Conservation (phyloP, 1,284 basidiomycete species). For the Schizophyllum amplum region DNA sequence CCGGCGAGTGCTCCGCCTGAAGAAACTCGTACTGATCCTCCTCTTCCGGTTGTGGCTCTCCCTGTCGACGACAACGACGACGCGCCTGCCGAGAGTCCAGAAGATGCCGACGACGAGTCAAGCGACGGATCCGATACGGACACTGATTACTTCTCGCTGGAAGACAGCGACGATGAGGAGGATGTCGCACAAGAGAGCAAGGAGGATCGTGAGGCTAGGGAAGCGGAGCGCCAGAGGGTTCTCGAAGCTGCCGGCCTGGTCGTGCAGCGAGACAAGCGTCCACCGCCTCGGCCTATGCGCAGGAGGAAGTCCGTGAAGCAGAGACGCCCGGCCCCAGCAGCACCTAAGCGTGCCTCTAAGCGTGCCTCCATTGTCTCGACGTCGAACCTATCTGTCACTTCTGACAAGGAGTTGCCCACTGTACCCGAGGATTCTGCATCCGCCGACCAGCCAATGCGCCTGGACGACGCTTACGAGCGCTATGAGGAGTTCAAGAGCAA, state of each 20-base stretch:
- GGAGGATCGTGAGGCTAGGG: conserved; percentile 56
- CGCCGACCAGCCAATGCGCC: conserved; percentile 25
- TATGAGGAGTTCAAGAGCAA: conserved; percentile 72
- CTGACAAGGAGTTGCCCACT: conserved; percentile 47
- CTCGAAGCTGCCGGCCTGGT: conserved; percentile 85
- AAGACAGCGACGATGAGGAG: conserved; percentile 46
- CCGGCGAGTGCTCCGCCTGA: not conserved
- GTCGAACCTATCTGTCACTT: conserved; percentile 7
- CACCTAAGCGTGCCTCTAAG: conserved; percentile 22
- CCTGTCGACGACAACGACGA: not conserved
- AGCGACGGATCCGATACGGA: conserved; percentile 27
- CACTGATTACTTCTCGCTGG: conserved; percentile 48
- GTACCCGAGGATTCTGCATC: conserved; percentile 26
- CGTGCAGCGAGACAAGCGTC: conserved; percentile 45
- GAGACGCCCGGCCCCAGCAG: conserved; percentile 47
- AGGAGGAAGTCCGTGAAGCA: conserved; percentile 6
- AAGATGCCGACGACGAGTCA: conserved; percentile 16
- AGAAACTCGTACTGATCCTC: not conserved
- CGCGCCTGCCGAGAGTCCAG: not conserved
- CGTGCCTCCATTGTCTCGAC: no score
- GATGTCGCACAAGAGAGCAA: conserved; percentile 33
- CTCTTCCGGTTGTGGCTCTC: no score
- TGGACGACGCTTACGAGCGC: conserved; percentile 87
- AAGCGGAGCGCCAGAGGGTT: conserved; percentile 71
- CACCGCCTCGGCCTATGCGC: conserved; percentile 27